Evolutionary conservation across 768 basidiomycete species (phyloP), one percentile per base, ranked within the genome.

Genomic region (Gymnopilus dilepis): DNA sequence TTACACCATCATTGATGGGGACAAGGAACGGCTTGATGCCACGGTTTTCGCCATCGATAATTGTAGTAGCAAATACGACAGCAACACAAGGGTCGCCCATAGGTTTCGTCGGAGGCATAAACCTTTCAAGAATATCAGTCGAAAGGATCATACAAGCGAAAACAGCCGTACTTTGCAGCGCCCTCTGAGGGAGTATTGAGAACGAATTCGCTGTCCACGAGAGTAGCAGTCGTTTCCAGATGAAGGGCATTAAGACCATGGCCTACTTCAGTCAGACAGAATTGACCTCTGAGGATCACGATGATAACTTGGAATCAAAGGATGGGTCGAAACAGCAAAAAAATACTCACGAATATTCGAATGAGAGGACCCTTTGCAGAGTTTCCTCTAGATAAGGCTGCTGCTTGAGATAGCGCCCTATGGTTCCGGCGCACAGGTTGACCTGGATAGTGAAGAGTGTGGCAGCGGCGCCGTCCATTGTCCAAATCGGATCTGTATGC

Each of bases 51-150:
- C 70, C 75, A 13, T 70, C 56, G 7, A 78, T 74, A 4, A 78
- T 64, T 7, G 78, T 65, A n/a, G 70, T 66, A 0, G 81, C 82
- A 48, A 78, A 76, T 15, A 83, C 78, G 41, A 82, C 59, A 11
- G 72, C 78, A 7, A 82, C 56, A 19, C 77, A 70, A 2, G 79
- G 74, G 7, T 70, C 63, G 4, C 75, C 73, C 26, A 61, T 57
- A 4, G 80, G 80, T 7, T 66, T 65, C n/a, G 80, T 80, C 0
- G 81, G 81, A 3, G 79, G 79, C 80, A 81, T 81, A 54, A 65
- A 80, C 62, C 81, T 81, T 52, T 51, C 43, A 5, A 30, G 12
- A 30, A 4, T 3, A 51, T 15, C 21, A 55, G 9, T 15, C 6
- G n/a, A n/a, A 53, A 28, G 45, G 52, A 17, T 17, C 43, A 60